Evolutionary conservation across 139 green algal species (phyloP), one percentile per base, ranked within the genome.

Genomic region (Dunaliella sp.): DNA sequence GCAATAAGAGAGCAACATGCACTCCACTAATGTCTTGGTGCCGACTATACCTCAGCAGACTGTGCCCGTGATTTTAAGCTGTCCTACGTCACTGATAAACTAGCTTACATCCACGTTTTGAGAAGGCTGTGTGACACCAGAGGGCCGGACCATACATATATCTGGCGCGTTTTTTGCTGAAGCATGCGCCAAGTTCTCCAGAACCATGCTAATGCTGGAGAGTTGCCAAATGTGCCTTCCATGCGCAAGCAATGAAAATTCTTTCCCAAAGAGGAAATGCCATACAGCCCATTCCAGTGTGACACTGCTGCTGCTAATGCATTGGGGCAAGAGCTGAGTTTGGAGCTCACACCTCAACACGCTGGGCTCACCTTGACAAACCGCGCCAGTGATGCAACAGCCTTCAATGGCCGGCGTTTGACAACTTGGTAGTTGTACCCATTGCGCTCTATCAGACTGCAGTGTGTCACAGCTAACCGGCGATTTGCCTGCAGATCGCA

Each of bases 401-500:
- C 80, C 33, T 36, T 78, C 79, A 86, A 77, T 3, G 77, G 73
- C 57, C 81, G n/a, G 26, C 88, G 85, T 31, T 85, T 83, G 73
- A 83, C 80, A 16, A 94, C 90, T 34, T 94, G 92, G 87, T 96
- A 96, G 30, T 84, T 94, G 37, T 22, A 75, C 36, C 36, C 88
- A 87, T 84, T 34, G 30, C 94, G 89, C 88, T 96, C 95, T 76
- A 97, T 81, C 48, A 98, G 87, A 21, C 88, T 89, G 0, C 36
- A 86, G 30, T 87, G 87, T 0, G 93, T 97, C 12, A 98, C 89
- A 36, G 93, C 89, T 73, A 97, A 89, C 31, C 91, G 88, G 0
- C 93, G 90, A 0, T 7, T 16, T 16, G 16, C 48, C 48, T 65
- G 7, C 48, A 65, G 7, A 65, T 65, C 48, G n/a, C n/a, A n/a